Evolutionary conservation across 2,329 filamentous ascomycete species (phyloP).

Genomic region (Aspergillus bombycis): DNA sequence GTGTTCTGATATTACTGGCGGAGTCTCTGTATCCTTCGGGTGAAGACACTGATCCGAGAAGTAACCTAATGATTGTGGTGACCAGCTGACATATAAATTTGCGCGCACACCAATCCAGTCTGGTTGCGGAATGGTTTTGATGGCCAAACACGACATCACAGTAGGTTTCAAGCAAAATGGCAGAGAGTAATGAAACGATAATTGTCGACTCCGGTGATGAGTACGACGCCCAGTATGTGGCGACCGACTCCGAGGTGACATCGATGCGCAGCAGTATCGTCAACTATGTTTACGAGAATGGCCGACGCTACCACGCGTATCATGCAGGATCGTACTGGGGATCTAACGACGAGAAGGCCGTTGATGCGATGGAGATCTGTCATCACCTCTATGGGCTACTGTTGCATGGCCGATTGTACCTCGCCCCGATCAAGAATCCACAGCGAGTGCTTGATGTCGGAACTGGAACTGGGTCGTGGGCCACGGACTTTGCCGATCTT

Average conservation of each 20-base stretch:
- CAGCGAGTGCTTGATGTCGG: constrained; percentile 30
- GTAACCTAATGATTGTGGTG: not conserved
- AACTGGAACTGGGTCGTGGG: constrained; percentile 30
- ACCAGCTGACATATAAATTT: not conserved
- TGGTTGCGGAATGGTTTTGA: too few species aligned
- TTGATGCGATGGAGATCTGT: not conserved
- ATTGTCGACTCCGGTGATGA: not conserved
- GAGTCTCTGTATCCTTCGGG: not conserved
- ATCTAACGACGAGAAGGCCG: not conserved
- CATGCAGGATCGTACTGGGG: constrained; percentile 32
- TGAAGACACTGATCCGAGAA: not conserved
- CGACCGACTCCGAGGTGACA: not conserved
- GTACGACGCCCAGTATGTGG: not conserved
- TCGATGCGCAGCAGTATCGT: constrained; percentile 22
- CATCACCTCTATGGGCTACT: not conserved
- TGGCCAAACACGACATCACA: not conserved
- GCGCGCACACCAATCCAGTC: too few species aligned
- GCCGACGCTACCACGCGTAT: constrained; percentile 38
- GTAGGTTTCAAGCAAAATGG: not conserved
- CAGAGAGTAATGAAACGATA: not conserved
- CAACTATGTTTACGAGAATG: constrained; percentile 34
- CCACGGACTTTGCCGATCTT: constrained; percentile 36
- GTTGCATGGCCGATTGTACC: not conserved
- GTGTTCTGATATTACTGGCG: not conserved
- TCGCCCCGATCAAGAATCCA: not conserved